A percentile compares a stretch with the other conserved stretches of the same genome.
These are phyloP conservation scores for Diplotaxis tenuifolia DNA, from an alignment of 345 rosid genomes.

Conservation along the genomic window DNA sequence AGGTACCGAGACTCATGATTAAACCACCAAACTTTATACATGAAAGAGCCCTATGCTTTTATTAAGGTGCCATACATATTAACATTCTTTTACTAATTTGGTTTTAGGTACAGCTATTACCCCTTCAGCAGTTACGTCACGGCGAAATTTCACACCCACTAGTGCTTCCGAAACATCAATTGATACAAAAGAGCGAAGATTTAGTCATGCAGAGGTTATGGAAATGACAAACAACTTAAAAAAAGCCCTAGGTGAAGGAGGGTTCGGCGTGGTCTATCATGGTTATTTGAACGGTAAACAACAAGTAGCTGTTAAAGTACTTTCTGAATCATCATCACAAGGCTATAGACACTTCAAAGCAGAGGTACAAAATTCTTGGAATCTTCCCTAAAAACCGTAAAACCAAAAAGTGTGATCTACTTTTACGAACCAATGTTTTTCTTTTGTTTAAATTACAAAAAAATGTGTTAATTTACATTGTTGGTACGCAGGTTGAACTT, in stretches of 20 bases:
- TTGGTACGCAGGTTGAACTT: constrained; percentile 36
- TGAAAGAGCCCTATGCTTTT: too few relatives aligned
- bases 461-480: not conserved
- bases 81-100: not conserved
- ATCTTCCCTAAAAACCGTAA: too few relatives aligned
- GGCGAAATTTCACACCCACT: not conserved
- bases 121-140: not conserved
- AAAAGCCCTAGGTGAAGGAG: constrained; percentile 48
- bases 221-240: constrained; percentile 43
- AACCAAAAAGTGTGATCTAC: too few relatives aligned
- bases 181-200: constrained; percentile 13
- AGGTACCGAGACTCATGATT: too few relatives aligned
- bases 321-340: constrained; percentile 18
- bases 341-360: constrained; percentile 31
- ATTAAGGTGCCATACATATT: too few relatives aligned
- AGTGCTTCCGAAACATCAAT: not conserved
- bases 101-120: not conserved
- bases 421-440: too few relatives aligned
- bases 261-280: constrained; percentile 51
- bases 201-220: constrained; percentile 34
- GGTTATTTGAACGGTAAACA: constrained; percentile 28
- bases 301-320: constrained; percentile 25
- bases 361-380: not conserved
- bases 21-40: too few relatives aligned
- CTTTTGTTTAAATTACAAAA: too few relatives aligned